Conservation (phyloP, 2,329 filamentous ascomycete genomes). For the Meredithiella fracta region DNA sequence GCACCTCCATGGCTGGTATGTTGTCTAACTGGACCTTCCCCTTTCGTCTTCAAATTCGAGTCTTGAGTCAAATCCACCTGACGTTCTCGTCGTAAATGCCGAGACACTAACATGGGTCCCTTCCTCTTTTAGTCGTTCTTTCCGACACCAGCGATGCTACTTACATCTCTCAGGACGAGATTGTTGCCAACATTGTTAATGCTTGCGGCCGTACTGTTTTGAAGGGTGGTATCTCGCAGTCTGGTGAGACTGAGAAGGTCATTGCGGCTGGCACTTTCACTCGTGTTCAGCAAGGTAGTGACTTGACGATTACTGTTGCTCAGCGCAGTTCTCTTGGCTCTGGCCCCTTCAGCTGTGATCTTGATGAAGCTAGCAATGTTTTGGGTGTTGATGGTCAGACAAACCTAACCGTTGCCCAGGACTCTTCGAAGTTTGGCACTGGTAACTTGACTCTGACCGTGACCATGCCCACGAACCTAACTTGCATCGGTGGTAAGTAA, state of each 20-base stretch:
- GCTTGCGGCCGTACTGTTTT: conserved; percentile 45
- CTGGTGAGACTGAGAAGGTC: conserved; percentile 12
- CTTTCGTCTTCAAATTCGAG: background rate
- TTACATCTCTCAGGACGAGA: conserved; percentile 43
- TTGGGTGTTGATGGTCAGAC: conserved; percentile 24
- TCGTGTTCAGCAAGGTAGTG: conserved; percentile 6
- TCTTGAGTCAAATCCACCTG: background rate
- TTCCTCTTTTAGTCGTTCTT: background rate
- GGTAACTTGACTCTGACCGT: conserved; percentile 39
- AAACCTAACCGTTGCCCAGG: conserved; percentile 42
- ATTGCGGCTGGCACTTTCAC: conserved; percentile 13
- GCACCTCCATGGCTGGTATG: conserved; percentile 32
- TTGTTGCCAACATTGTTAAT: conserved; percentile 35
- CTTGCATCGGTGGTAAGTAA: conserved; percentile 34
- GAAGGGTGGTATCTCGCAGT: conserved; percentile 11
- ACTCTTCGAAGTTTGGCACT: conserved; percentile 38
- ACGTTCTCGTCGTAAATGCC: background rate
- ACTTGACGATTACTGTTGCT: conserved; percentile 8
- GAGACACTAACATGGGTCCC: background rate
- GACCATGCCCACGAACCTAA: conserved; percentile 31
- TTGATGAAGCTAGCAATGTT: conserved; percentile 31
- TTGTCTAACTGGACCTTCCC: conserved; percentile 30
- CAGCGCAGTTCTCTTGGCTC: conserved; percentile 25
- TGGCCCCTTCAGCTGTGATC: conserved; percentile 37
- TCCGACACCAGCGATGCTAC: conserved; percentile 41